Evolutionary conservation across 208 protist species (phyloP), one percentile per base, ranked within the genome.

Genomic region (Leishmania martiniquensis): DNA sequence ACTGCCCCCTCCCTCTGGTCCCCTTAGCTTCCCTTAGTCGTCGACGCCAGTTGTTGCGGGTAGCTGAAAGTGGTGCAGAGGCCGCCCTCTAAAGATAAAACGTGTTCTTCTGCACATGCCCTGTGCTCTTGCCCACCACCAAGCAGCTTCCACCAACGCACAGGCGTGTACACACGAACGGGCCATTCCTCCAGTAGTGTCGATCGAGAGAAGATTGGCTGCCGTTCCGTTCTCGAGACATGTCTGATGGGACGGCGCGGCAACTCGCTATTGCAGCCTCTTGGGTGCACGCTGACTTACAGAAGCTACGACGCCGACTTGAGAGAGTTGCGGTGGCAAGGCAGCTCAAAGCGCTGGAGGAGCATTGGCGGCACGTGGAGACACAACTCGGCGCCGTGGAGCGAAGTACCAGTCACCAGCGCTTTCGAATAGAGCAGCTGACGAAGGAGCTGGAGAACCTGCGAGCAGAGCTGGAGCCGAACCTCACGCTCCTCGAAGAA

Each of bases 231-330:
- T 69, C 15, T 7, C 29, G 44, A 29, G 15, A 42, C 45, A 72
- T 72, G 47, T 42, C 47, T 29, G 67, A 72, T n/a, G 45, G 47
- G 3, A 12, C 74, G n/a, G 74, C 47, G 39, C 70, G 34, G 37
- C 51, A 57, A 3, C 75, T 72, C 37, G 0, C 66, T 25, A 68
- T 85, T 17, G n/a, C 76, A 4, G 47, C 72, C 6, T 62, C 70
- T 52, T 96, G 93, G 93, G 83, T 95, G 81, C 93, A 96, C 74
- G 85, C 87, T 3, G 87, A 89, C 63, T 63, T 96, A 59, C 86
- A 81, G 49, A 80, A 84, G 65, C 85, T 88, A 44, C 47, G 89
- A 60, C 47, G 57, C 4, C 78, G 87, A 34, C 78, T 77, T 12
- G 78, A 83, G 49, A 54, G 47, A 17, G 45, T 54, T 42, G 44